Base-by-base conservation (phyloP, 257 asterid species). In the Jacaranda copaia region DNA sequence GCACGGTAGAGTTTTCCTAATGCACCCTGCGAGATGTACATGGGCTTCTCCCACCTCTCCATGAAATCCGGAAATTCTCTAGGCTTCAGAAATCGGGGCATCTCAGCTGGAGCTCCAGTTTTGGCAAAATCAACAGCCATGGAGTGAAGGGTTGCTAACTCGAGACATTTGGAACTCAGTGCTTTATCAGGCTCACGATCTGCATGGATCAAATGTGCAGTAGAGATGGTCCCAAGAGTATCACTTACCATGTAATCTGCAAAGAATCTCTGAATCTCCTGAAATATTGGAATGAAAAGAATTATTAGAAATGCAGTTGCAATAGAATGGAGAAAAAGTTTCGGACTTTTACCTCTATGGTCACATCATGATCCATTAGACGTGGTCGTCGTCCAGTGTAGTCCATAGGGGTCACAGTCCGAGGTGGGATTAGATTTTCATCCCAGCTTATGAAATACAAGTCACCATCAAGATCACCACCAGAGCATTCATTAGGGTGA, bases 111-210 rank as follows among this genome's bases (percentile, higher is more conserved):
- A 68, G 98, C 96, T 19, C 97, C 99, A 0, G 97, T 79, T 80
- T 95, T 95, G 75, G 99, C 99, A 12, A 85, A 95, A 70, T 93
- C 98, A n/a, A 95, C 99, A 3, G 98, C 99, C 99, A 93, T 95
- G 0, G 99, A 93, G 79, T 93, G 98, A 15, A 95, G 97, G 72
- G 83, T 81, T 46, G 99, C 96, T 70, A 95, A 83, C 80, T 95
- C 91, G 16, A 93, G 96, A 32, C 99, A 95, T 82, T 93, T 90
- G 74, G 87, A 16, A 71, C 93, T 89, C 49, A 90, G 74, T 39
- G 98, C 98, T 78, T 95, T 93, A 3, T 88, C 93, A 0, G 90
- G 94, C 60, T 95, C 98, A 8, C 92, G 90, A 74, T 95, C 99
- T 3, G 97, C 97, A 11, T 91, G 97, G 73, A 93, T 84, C 86